Evolutionary conservation across 2,329 filamentous ascomycete species (phyloP).

Genomic region (Alternaria triticimaculans): DNA sequence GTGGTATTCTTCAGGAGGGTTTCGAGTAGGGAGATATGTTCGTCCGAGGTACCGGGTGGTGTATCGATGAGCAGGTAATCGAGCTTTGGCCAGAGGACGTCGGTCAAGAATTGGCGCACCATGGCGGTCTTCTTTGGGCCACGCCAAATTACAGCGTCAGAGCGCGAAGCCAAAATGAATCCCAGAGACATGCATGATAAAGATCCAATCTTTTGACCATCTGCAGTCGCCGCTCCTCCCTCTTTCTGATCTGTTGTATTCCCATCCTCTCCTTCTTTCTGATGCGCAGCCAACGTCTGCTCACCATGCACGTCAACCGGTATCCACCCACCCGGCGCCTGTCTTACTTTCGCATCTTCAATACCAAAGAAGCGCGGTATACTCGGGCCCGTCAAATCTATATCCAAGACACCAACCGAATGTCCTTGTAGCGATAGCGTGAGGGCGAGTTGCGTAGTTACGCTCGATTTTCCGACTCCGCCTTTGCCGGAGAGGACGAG

Average conservation of each 20-base stretch:
- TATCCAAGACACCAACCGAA: constrained; percentile 92
- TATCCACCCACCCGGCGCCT: constrained; percentile 90
- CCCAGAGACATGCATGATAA: constrained; percentile 90
- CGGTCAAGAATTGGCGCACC: constrained; percentile 93
- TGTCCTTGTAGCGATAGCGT: constrained; percentile 84
- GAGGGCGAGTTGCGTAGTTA: constrained; percentile 95
- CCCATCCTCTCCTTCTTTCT: constrained; percentile 3
- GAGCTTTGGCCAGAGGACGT: constrained; percentile 85
- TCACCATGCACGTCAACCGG: constrained; percentile 82
- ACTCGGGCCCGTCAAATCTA: constrained; percentile 94
- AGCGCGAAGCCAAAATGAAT: constrained; percentile 81
- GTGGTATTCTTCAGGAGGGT: constrained; percentile 63
- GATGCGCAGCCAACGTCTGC: constrained; percentile 30
- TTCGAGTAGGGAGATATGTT: constrained; percentile 94
- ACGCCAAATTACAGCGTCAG: constrained; percentile 95
- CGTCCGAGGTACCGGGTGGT: constrained; percentile 93
- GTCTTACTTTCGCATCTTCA: constrained; percentile 86
- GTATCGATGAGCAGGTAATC: constrained; percentile 96
- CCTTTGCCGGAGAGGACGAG: constrained; percentile 95
- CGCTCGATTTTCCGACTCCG: constrained; percentile 95
- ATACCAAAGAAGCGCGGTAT: constrained; percentile 95
- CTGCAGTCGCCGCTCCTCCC: not conserved
- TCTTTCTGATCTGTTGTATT: not conserved
- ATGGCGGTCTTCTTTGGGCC: constrained; percentile 99
- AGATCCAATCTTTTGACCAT: constrained; percentile 59